phyloP scores from a whole-genome alignment of 2,329 filamentous ascomycete genomes.

The Lachnum nothofagi region DNA sequence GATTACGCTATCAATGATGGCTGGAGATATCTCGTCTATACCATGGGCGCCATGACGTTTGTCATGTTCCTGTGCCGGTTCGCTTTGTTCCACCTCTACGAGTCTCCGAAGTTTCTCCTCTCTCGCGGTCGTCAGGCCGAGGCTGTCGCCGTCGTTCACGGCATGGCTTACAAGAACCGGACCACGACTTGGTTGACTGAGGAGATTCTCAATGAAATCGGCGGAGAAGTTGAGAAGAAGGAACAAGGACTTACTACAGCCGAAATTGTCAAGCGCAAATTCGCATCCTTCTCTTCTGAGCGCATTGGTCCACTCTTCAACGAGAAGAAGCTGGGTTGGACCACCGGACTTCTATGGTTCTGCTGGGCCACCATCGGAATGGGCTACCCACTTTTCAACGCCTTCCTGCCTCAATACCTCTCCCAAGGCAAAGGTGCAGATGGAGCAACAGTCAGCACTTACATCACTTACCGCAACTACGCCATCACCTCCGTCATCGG shows the following conservation, averaged over 20 bases:
- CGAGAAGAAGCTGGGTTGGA: slow-evolving; percentile 46
- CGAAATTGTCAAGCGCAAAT: slow-evolving; percentile 36
- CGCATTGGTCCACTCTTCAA: slow-evolving; percentile 63
- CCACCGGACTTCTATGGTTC: slow-evolving; percentile 63
- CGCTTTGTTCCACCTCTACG: slow-evolving; percentile 74
- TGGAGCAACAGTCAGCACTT: slow-evolving; percentile 35
- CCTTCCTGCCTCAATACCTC: slow-evolving; percentile 83
- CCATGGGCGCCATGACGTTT: slow-evolving; percentile 68
- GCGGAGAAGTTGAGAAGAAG: slow-evolving; percentile 31
- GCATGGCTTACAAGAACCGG: slow-evolving; percentile 67
- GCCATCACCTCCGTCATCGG: slow-evolving; percentile 73
- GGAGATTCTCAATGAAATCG: slow-evolving; percentile 57
- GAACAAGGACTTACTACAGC: slow-evolving; percentile 12
- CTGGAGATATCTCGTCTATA: slow-evolving; percentile 70
- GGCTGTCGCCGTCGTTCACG: slow-evolving; percentile 74
- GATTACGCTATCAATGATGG: slow-evolving; percentile 52
- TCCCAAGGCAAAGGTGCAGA: slow-evolving; percentile 46
- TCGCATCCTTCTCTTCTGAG: slow-evolving; percentile 62
- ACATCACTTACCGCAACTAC: slow-evolving; percentile 69
- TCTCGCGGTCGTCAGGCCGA: slow-evolving; percentile 71
- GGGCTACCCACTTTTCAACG: slow-evolving; percentile 84
- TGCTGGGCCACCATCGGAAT: slow-evolving; percentile 79
- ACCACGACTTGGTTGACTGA: slow-evolving; percentile 71
- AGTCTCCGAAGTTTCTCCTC: slow-evolving; percentile 80
- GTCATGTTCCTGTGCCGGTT: slow-evolving; percentile 74